Base-by-base conservation (phyloP, 805 yeast species). In the Spencermartinsiella europaea region DNA sequence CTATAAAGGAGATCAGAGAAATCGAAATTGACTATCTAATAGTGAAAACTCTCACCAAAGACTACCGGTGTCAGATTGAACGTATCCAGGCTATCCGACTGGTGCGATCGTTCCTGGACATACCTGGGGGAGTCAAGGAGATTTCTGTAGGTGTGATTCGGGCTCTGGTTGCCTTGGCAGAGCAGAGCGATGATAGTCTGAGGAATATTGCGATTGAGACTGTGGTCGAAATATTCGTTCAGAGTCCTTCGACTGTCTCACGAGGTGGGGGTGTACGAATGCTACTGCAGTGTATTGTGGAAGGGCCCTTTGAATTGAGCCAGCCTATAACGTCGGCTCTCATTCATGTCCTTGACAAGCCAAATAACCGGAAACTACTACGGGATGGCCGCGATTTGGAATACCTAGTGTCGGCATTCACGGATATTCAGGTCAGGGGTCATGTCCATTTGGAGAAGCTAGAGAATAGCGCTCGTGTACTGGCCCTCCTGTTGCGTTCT, bases 41-140 rank as follows among this genome's bases (percentile, higher is more conserved):
- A 4, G 76, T 85, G 1, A 70, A 79, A 14, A 74, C 95, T 0
- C 65, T 91, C 28, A 73, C 85, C 1, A 79, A 79, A 42, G 82
- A 80, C 19, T 67, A 73, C 33, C 62, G 77, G 2, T 64, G 59
- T 47, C 74, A 78, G 20, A 63, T 79, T 2, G 96, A 90, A 57
- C 75, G 89, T 49, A 82, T 80, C 40, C 88, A 89, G 57, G 93
- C 95, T 0, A 58, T 91, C 27, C 84, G 83, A 56, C 67, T 88
- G 21, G 66, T 88, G 0, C 71, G 96, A 22, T 69, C 73, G 27
- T 78, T 85, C 47, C 56, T 85, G 2, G 80, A 74, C 34, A 67
- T 79, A 2, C 73, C 71, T 1, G 67, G 61, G 60, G 91, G 88
- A 1, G 65, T 71, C 4, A 63, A 69, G 19, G 74, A 72, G 54